Evolutionary conservation across 345 rosid species (phyloP).

Genomic region (Nephelium lappaceum): DNA sequence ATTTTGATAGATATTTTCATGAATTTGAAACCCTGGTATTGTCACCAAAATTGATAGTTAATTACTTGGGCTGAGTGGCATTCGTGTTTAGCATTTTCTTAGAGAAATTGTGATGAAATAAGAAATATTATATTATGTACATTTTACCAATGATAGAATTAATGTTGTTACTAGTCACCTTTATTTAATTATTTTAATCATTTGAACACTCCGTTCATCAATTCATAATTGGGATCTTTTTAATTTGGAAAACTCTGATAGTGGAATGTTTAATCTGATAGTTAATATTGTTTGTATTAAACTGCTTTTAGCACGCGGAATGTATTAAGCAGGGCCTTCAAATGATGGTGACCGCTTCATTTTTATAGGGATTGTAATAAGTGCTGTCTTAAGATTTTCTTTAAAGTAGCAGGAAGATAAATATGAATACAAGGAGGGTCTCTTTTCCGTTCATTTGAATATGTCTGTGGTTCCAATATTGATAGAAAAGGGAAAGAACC

Average conservation of each 20-base stretch:
- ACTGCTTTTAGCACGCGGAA: neutral
- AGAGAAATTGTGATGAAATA: too few species aligned
- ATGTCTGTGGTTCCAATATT: neutral
- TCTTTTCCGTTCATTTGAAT: neutral
- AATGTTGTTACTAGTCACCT: neutral
- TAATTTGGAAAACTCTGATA: neutral
- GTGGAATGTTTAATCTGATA: neutral
- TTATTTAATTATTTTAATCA: neutral
- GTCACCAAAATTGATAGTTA: too few species aligned
- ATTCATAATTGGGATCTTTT: neutral
- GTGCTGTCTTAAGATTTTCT: neutral
- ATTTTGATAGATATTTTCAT: too few species aligned
- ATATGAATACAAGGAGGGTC: neutral
- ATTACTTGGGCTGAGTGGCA: too few species aligned
- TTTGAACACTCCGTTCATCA: neutral
- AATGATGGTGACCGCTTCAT: neutral
- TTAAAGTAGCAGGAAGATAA: neutral
- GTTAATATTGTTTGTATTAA: neutral
- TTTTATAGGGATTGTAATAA: neutral
- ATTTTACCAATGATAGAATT: neutral
- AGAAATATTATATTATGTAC: too few species aligned
- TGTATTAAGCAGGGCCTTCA: neutral
- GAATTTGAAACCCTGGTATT: too few species aligned
- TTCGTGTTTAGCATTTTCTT: too few species aligned
- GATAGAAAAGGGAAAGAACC: neutral